Conservation (phyloP, 148 eudicot genomes). For the Persicaria tinctoria region DNA sequence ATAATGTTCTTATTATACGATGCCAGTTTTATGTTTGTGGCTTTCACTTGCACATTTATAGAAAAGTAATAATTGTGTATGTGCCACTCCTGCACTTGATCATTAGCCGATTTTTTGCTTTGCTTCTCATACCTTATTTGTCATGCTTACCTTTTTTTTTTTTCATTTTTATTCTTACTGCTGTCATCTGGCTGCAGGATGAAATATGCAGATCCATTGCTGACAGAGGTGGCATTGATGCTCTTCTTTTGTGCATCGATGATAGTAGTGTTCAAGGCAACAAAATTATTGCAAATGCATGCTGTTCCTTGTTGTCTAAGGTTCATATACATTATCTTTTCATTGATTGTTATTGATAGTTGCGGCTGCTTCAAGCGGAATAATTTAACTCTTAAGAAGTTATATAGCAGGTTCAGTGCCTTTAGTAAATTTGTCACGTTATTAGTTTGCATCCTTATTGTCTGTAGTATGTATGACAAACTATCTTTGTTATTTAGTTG, state of each 20-base stretch:
- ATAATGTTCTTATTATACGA: constrained; percentile 7
- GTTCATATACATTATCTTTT: constrained; percentile 26
- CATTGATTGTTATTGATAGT: background rate
- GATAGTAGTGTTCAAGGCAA: constrained; percentile 73
- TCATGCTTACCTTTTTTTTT: background rate
- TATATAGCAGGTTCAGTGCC: background rate
- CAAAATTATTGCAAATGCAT: constrained; percentile 49
- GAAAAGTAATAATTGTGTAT: background rate
- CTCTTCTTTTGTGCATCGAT: constrained; percentile 63
- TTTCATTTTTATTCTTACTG: constrained; percentile 4
- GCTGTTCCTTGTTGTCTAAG: constrained; percentile 74
- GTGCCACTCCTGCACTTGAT: background rate
- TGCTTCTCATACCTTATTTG: background rate
- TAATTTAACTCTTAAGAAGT: background rate
- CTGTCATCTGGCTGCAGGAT: constrained; percentile 47
- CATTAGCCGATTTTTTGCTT: background rate
- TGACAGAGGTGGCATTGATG: constrained; percentile 80
- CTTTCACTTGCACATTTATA: background rate
- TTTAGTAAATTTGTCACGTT: background rate
- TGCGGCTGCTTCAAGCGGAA: background rate
- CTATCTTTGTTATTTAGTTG: constrained; percentile 39
- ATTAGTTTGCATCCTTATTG: constrained; percentile 4
- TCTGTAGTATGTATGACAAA: background rate
- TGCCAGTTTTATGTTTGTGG: background rate
- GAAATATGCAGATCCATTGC: constrained; percentile 89